Evolutionary conservation across 1,139 yeast species (phyloP), one percentile per base, ranked within the genome.

Genomic region (Wickerhamomyces sp.): DNA sequence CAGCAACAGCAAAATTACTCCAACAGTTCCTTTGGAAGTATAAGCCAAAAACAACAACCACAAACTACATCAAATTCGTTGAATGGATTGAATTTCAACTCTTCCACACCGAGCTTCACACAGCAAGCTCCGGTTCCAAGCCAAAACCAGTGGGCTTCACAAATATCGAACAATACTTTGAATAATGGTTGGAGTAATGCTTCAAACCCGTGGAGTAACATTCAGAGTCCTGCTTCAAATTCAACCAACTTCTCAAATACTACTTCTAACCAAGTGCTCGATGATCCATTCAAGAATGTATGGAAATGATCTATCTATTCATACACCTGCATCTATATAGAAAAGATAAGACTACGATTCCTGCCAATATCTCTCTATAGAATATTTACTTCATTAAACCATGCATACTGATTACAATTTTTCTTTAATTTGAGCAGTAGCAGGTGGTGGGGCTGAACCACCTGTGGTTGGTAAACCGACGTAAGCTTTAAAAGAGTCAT

Each of bases 391-490:
- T n/a, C n/a, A n/a, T n/a, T n/a, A n/a, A n/a, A n/a, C n/a, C n/a
- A n/a, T n/a, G n/a, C n/a, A n/a, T n/a, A n/a, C n/a, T n/a, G n/a
- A n/a, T n/a, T n/a, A n/a, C n/a, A n/a, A n/a, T n/a, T n/a, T n/a
- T n/a, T n/a, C n/a, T n/a, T n/a, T n/a, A n/a, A n/a, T n/a, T n/a
- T 13, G 15, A 23, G 26, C 15, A 22, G 11, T 23, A 11, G 21
- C 15, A 14, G 16, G 16, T 27, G 29, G 16, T 16, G 23, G 16
- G 6, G 26, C 16, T 4, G 23, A 10, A 35, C 85, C 81, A 46
- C 89, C 91, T 20, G 95, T 81, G 27, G 97, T 86, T 57, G 97
- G 96, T 52, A 89, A 74, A 11, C 96, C 97, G 42, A 86, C 77
- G 52, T 75, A 75, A 20, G 86, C 93, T 68, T 89, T 89, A 72